A percentile compares a stretch with the other conserved stretches of the same genome.
Evolutionary conservation across 2,329 filamentous ascomycete genomes (phyloP).

Genomic region (Hirsutella rhossiliensis): DNA sequence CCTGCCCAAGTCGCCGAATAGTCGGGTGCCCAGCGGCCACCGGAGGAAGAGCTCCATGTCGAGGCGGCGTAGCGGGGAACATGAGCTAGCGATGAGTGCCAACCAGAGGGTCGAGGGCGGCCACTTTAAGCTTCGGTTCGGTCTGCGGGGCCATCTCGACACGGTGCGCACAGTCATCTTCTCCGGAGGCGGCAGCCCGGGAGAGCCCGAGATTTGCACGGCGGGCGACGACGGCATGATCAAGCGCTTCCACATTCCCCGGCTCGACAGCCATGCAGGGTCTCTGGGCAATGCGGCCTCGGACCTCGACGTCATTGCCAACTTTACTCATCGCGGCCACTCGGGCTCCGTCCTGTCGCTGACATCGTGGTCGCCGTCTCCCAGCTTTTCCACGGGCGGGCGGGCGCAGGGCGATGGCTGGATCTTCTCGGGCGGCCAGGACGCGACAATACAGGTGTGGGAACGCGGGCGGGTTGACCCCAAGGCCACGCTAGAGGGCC

Average conservation of each 20-base stretch:
- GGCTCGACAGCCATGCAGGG: constrained; percentile 47
- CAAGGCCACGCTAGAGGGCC: constrained; percentile 86
- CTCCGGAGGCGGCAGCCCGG: constrained; percentile 87
- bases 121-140: constrained; percentile 87
- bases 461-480: constrained; percentile 89
- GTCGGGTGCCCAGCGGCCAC: constrained; percentile 54
- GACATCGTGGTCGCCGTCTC: constrained; percentile 75
- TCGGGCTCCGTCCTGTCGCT: constrained; percentile 80
- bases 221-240: constrained; percentile 91
- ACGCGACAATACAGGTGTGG: constrained; percentile 89
- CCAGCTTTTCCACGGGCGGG: constrained; percentile 81
- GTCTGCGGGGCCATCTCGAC: constrained; percentile 82
- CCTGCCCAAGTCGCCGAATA: constrained; percentile 63
- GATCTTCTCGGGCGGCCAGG: constrained; percentile 96
- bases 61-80: constrained; percentile 57
- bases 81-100: constrained; percentile 41
- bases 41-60: constrained; percentile 72
- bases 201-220: constrained; percentile 93
- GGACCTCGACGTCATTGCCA: constrained; percentile 83
- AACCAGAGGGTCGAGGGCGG: constrained; percentile 54
- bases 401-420: constrained; percentile 86
- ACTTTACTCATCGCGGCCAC: constrained; percentile 92
- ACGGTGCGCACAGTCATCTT: constrained; percentile 93
- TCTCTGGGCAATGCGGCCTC: constrained; percentile 42
- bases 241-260: constrained; percentile 92